Evolutionary conservation across 805 yeast genomes (phyloP).

Genomic region (Candida pseudoglaebosa): DNA sequence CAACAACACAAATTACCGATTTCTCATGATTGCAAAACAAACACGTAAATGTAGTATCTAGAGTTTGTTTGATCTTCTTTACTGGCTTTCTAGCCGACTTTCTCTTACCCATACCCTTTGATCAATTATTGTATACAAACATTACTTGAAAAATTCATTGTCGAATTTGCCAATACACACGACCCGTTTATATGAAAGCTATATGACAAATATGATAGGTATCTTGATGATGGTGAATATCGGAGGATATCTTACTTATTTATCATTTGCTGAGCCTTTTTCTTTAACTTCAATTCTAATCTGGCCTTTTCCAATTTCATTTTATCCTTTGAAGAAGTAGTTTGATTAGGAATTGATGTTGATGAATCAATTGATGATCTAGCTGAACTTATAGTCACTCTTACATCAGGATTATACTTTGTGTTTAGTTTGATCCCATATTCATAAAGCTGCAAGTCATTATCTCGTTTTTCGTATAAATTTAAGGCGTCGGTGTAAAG

Average conservation of each 20-base stretch:
- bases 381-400: constrained; percentile 21
- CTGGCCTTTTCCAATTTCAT: constrained; percentile 43
- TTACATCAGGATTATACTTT: constrained; percentile 35
- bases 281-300: constrained; percentile 45
- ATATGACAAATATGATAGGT: too few species aligned
- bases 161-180: not conserved
- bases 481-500: constrained; percentile 32
- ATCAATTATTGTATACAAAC: not conserved
- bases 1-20: constrained; percentile 83
- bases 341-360: constrained; percentile 6
- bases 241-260: constrained; percentile 12
- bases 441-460: constrained; percentile 36
- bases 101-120: constrained; percentile 60
- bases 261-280: constrained; percentile 36
- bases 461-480: constrained; percentile 27
- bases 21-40: constrained; percentile 94
- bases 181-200: too few species aligned
- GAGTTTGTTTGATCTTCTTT: constrained; percentile 68
- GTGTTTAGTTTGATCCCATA: constrained; percentile 40
- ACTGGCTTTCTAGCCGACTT: constrained; percentile 76
- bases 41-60: constrained; percentile 84
- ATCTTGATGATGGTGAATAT: not conserved
- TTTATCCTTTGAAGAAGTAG: constrained; percentile 27
- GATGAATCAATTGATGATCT: constrained; percentile 9
- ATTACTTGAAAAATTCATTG: too few species aligned